Base-by-base conservation (phyloP, 495 filamentous ascomycete genomes). In the Tricharina praecox region DNA sequence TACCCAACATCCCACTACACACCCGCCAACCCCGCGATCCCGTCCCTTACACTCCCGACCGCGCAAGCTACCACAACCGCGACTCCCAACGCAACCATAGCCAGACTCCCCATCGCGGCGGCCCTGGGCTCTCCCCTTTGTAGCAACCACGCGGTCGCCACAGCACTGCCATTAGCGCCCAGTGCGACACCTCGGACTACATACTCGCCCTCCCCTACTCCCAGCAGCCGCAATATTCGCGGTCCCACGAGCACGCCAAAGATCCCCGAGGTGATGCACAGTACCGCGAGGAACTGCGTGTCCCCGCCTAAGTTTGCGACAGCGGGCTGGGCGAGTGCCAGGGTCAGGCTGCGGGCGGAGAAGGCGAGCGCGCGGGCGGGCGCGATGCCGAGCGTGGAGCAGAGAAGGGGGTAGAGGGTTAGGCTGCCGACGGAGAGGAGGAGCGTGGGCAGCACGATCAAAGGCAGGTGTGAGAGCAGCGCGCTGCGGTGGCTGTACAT, bases 31-130 rank as follows among this genome's bases (percentile, higher is more conserved):
- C 50, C 49, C 35, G 28, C 47, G 40, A 64, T 45, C 11, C 50
- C 48, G 23, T 55, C 42, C 20, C 49, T 63, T n/a, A 66, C 46
- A 4, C 61, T 53, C 11, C 71, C 70, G 16, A 74, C 63, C 28
- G 65, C 66, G 5, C 68, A 71, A 53, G 72, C 63, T 18, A 67
- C 65, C 13, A 74, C 65, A 2, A 69, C 72, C 23, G 69, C 67
- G 0, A 69, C 69, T 4, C 72, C 72, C 50, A 75, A 73, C 11
- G 73, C 43, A 24, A 67, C 68, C 72, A 76, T 74, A 1, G 66
- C 63, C 7, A 76, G 58, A 43, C 66, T 70, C 23, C 66, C 68
- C 40, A 76, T 62, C 28, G 72, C 71, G 4, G 71, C 72, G 4
- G 70, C 72, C 26, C 72, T 63, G 0, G 68, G 69, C 48, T 74